Conservation (phyloP, 495 filamentous ascomycete species). For the Corynascus novoguineensis region DNA sequence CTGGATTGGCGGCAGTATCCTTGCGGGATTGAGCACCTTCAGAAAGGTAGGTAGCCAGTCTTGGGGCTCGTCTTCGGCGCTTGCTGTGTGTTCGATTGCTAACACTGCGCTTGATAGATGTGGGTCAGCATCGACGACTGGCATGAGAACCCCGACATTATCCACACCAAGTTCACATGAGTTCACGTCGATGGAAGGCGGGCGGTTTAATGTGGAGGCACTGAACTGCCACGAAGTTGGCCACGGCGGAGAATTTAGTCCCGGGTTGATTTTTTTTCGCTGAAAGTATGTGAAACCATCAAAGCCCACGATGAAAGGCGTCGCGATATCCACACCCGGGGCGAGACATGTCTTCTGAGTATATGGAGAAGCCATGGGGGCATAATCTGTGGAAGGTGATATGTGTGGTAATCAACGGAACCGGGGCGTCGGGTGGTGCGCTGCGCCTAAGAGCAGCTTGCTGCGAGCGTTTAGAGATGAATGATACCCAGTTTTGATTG, state of each 20-base stretch:
- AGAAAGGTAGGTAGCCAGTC: slow-evolving; percentile 77
- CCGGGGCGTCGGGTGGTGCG: background rate
- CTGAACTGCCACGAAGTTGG: no score
- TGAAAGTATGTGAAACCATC: background rate
- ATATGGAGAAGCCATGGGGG: background rate
- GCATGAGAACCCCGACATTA: slow-evolving; percentile 98
- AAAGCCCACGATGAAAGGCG: background rate
- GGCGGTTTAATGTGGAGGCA: no score
- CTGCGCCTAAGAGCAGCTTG: background rate
- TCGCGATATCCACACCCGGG: background rate
- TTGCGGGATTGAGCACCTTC: slow-evolving; percentile 95
- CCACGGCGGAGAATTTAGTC: no score
- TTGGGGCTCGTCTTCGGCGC: background rate
- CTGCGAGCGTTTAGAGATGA: slow-evolving; percentile 11
- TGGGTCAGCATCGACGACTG: slow-evolving; percentile 98
- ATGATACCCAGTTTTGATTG: slow-evolving; percentile 24
- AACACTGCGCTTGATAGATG: slow-evolving; percentile 58
- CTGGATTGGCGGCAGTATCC: slow-evolving; percentile 97
- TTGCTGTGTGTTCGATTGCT: slow-evolving; percentile 6
- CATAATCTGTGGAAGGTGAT: background rate
- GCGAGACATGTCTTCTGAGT: background rate
- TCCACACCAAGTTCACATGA: slow-evolving; percentile 93
- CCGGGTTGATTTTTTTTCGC: no score
- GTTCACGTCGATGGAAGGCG: background rate
- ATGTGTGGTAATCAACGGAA: background rate